phyloP scores from a whole-genome alignment of 2,329 filamentous ascomycete genomes.

The Nemania serpens region DNA sequence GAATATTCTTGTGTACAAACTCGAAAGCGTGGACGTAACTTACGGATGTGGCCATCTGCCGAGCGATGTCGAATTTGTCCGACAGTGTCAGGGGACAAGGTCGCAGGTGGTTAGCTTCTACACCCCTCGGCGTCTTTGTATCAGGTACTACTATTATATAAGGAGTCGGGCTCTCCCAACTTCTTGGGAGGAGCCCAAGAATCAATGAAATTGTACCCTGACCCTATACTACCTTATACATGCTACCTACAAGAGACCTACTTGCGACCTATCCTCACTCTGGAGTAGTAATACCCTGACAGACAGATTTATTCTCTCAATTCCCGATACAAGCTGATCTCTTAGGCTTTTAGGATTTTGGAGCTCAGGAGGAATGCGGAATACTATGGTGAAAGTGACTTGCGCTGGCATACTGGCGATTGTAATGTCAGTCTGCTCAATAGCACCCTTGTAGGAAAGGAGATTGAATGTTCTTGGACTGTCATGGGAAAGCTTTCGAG shows the following conservation, averaged over 20 bases:
- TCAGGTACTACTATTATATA: too few relatives aligned
- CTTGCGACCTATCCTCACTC: too few relatives aligned
- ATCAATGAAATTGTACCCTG: too few relatives aligned
- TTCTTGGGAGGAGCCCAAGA: too few relatives aligned
- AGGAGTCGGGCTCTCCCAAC: too few relatives aligned
- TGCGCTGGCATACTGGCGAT: not conserved
- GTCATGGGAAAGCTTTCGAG: not conserved
- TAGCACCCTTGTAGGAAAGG: constrained; percentile 1
- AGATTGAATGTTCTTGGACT: not conserved
- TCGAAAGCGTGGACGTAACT: constrained; percentile 17
- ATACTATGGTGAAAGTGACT: constrained; percentile 1
- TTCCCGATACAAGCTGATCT: not conserved
- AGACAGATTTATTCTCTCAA: too few relatives aligned
- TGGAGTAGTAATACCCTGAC: too few relatives aligned
- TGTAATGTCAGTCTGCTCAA: not conserved
- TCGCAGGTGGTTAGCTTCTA: too few relatives aligned
- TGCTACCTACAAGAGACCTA: too few relatives aligned
- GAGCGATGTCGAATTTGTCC: constrained; percentile 5
- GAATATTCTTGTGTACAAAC: constrained; percentile 20
- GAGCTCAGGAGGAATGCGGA: not conserved
- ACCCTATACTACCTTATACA: too few relatives aligned
- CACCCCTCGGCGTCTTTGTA: too few relatives aligned
- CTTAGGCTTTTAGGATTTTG: not conserved
- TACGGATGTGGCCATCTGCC: constrained; percentile 1
- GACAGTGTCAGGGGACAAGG: not conserved